Base-by-base conservation (phyloP, 495 filamentous ascomycete genomes). In the Aspergillus steynii region DNA sequence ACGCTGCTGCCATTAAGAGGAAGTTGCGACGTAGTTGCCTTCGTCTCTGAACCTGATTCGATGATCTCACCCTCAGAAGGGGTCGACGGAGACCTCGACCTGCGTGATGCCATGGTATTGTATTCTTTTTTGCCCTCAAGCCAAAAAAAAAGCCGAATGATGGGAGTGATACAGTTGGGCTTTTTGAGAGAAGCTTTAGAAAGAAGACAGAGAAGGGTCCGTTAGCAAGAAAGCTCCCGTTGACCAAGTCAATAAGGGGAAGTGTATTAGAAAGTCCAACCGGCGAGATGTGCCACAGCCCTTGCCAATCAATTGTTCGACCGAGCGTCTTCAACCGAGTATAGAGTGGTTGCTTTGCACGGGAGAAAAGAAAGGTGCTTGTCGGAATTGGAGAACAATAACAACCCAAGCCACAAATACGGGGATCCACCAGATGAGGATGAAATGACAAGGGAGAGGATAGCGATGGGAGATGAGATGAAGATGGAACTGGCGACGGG, bases 21-120 rank as follows among this genome's bases (percentile, higher is more conserved):
- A 81, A 82, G 80, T 82, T 85, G 86, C 84, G 92, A 91, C 82
- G 80, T 83, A 86, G 78, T 86, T 88, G 84, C 86, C 86, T 86
- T 86, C 77, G 68, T 78, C 81, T 86, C 86, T 80, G 78, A 82
- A 76, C 78, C 82, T 76, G 85, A 85, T 78, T 90, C 91, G 79
- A 89, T 77, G 76, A 96, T 93, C 85, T 96, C 93, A 77, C 93
- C 93, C 80, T 96, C 90, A 79, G 81, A 83, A 67, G 77, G 80
- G 66, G 75, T 77, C 65, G 81, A 83, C 53, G 69, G 70, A 65
- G 76, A 81, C 67, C 75, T 76, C 69, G 76, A 78, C 68, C 70
- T 71, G 64, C 59, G 67, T 63, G 76, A 71, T 66, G 74, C 71
- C 76, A 79, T 73, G 63, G 42, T 58, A 57, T 64, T 32, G 59